Evolutionary conservation across 352 stramenopile species (phyloP), one percentile per base, ranked within the genome.

Genomic region (Paralagenidium karlingii): DNA sequence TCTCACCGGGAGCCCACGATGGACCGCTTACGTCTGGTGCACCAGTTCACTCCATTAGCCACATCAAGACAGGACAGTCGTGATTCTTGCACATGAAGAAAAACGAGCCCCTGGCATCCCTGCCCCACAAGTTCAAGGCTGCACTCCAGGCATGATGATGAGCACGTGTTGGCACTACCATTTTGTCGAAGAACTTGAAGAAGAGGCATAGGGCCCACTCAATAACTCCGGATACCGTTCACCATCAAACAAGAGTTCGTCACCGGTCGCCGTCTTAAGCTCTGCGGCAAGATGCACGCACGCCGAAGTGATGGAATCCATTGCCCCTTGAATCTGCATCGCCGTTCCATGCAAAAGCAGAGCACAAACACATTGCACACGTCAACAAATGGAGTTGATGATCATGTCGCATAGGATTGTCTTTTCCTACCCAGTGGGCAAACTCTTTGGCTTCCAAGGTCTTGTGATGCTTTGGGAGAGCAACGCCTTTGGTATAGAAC

Each of bases 221-320:
- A n/a, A n/a, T n/a, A n/a, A n/a, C n/a, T n/a, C n/a, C 25, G 58
- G 63, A 43, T 85, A 85, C 27, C 52, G 29, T 12, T 46, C 40
- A 11, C 71, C 71, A 39, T 80, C 63, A 39, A 81, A 85, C n/a
- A 58, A 55, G 21, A 85, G 57, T 19, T 77, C 66, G 30, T 85
- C 68, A 2, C 66, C 71, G 1, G 68, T 80, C n/a, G 53, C 45
- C 6, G 29, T 28, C 50, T 67, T 75, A 2, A 85, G 54, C 8
- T 65, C 49, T 6, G 57, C 43, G 0, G 49, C 59, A 6, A 55
- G 47, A 10, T 68, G 59, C 22, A 61, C 45, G 26, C 55, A 81
- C 22, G 58, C 53, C 22, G 55, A 34, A 13, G 71, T 81, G 34
- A 80, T 47, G 2, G 24, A 37, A 15, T 74, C 66, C 40, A 79